Evolutionary conservation across 108 stramenopile genomes (phyloP).

Genomic region (Cyclotella cryptica): DNA sequence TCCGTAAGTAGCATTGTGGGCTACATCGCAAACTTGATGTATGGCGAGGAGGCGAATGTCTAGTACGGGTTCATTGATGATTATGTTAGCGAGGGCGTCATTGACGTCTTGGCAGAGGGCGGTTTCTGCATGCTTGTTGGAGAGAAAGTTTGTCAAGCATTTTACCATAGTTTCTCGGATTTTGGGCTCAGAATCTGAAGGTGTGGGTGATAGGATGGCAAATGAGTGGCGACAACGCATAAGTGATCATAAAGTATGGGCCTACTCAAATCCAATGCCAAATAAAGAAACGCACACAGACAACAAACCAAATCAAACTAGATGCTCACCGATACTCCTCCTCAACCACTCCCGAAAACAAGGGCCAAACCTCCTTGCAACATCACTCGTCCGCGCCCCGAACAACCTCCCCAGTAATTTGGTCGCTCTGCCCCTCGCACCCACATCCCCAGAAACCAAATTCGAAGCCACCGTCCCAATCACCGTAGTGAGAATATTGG

Average conservation of each 20-base stretch:
- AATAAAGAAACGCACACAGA: conserved; percentile 15
- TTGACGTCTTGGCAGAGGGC: conserved; percentile 65
- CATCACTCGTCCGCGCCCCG: conserved; percentile 41
- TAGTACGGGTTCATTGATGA: conserved; percentile 41
- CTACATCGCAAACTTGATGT: conserved; percentile 76
- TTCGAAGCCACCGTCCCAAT: conserved; percentile 73
- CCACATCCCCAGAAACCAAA: conserved; percentile 51
- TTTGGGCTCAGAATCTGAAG: conserved; percentile 39
- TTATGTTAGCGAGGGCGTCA: conserved; percentile 42
- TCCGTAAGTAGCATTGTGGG: conserved; percentile 48
- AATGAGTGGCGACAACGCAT: not conserved
- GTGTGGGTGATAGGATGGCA: not conserved
- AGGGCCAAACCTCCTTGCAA: conserved; percentile 56
- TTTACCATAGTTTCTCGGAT: conserved; percentile 77
- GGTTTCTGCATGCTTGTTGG: conserved; percentile 41
- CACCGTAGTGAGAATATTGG: conserved; percentile 81
- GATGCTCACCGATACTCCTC: conserved; percentile 60
- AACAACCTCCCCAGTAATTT: conserved; percentile 76
- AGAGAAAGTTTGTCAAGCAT: conserved; percentile 60
- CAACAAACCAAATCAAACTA: not conserved
- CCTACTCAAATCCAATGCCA: not conserved
- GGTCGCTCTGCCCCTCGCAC: conserved; percentile 57
- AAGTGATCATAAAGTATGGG: too few species aligned
- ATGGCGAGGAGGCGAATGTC: conserved; percentile 67
- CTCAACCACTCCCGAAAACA: conserved; percentile 80